Evolutionary conservation across 805 yeast genomes (phyloP).

Genomic region (Candida awuae): DNA sequence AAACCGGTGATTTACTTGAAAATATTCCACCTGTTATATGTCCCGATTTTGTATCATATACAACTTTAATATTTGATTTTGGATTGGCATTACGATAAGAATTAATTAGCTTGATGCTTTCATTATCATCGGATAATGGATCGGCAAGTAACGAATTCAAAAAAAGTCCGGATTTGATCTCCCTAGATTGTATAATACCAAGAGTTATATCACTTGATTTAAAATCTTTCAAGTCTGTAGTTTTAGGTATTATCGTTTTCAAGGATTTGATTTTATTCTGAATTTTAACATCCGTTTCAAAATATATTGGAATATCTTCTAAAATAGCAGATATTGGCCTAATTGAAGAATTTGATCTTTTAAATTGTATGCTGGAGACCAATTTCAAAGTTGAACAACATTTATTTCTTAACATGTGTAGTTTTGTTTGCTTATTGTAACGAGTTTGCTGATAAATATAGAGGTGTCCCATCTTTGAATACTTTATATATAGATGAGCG

Average conservation of each 20-base stretch:
- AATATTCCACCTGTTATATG: conserved; percentile 12
- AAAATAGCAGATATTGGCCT: conserved; percentile 9
- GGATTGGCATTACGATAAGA: conserved; percentile 9
- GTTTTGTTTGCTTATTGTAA: too few relatives aligned
- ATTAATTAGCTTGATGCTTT: conserved; percentile 14
- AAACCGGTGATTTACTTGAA: conserved; percentile 25
- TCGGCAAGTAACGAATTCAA: conserved; percentile 24
- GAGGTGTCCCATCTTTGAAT: too few relatives aligned
- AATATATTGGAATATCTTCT: conserved; percentile 12
- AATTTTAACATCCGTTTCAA: conserved; percentile 9
- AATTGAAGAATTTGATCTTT: background rate
- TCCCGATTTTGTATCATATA: conserved; percentile 10
- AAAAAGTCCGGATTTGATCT: conserved; percentile 17
- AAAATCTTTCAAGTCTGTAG: conserved; percentile 9
- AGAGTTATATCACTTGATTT: conserved; percentile 20
- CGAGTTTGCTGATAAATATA: too few relatives aligned
- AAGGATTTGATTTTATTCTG: conserved; percentile 14
- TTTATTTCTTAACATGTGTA: too few relatives aligned
- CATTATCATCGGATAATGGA: conserved; percentile 24
- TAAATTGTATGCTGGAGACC: too few relatives aligned
- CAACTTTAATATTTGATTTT: conserved; percentile 12
- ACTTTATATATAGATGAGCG: too few relatives aligned
- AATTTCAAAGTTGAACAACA: too few relatives aligned
- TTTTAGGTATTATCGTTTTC: conserved; percentile 12
- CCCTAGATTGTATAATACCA: conserved; percentile 23